phyloP scores from a whole-genome alignment of 441 rosid species.

The Bruguiera hainesii region DNA sequence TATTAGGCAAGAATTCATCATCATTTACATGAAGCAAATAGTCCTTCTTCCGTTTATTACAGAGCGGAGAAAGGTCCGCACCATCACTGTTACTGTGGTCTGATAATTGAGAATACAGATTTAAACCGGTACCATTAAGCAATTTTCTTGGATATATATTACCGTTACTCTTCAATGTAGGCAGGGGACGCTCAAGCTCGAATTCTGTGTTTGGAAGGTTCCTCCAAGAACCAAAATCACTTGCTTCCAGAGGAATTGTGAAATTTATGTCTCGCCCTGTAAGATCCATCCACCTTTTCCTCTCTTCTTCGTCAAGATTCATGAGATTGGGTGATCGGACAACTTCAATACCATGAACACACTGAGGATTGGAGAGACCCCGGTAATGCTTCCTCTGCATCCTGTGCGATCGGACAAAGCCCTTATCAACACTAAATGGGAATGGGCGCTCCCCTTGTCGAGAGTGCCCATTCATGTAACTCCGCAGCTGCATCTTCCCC shows the following conservation, averaged over 20 bases:
- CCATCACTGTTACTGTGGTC: conserved; percentile 52
- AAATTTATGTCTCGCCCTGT: conserved; percentile 76
- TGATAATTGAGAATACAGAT: conserved; percentile 68
- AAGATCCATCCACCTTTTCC: conserved; percentile 74
- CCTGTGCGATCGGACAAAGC: conserved; percentile 87
- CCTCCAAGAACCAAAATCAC: conserved; percentile 82
- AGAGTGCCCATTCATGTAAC: conserved; percentile 90
- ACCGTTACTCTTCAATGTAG: conserved; percentile 38
- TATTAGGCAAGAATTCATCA: conserved; percentile 42
- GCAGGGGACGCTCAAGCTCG: conserved; percentile 58
- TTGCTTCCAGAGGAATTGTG: conserved; percentile 66
- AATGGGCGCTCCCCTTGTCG: conserved; percentile 88
- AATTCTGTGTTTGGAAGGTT: conserved; percentile 63
- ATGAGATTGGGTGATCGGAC: conserved; percentile 61
- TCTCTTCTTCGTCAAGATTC: conserved; percentile 62
- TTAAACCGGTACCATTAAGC: conserved; percentile 63
- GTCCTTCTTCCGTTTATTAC: conserved; percentile 67
- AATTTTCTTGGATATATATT: conserved; percentile 43
- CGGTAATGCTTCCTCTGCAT: conserved; percentile 96
- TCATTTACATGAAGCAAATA: conserved; percentile 42
- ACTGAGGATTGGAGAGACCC: conserved; percentile 94
- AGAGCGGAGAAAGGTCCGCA: conserved; percentile 37
- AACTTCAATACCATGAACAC: conserved; percentile 80
- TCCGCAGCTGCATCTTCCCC: conserved; percentile 91
- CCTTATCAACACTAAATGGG: conserved; percentile 77